phyloP scores from a whole-genome alignment of 2,329 filamentous ascomycete genomes.

The Magnaporthiopsis poae region DNA sequence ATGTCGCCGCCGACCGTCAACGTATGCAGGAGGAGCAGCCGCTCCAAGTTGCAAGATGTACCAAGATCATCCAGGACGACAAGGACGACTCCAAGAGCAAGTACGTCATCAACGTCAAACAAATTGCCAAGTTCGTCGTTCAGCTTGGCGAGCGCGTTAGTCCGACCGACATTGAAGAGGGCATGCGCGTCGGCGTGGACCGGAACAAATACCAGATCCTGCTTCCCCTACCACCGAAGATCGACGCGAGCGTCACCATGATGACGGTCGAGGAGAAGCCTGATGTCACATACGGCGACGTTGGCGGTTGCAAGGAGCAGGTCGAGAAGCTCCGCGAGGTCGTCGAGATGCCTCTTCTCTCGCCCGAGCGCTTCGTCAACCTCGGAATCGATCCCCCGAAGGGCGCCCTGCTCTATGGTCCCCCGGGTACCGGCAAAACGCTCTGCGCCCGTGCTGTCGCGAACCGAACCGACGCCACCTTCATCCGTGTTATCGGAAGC shows the following conservation, averaged over 20 bases:
- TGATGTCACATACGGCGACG: conserved; percentile 96
- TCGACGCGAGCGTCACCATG: conserved; percentile 98
- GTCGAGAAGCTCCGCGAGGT: conserved; percentile 98
- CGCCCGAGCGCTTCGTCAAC: conserved; percentile 92
- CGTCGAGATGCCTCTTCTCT: conserved; percentile 94
- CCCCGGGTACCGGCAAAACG: conserved; percentile 97
- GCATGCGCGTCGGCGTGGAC: conserved; percentile 97
- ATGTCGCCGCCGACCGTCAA: conserved; percentile 93
- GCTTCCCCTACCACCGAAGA: conserved; percentile 90
- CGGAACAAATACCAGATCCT: conserved; percentile 99
- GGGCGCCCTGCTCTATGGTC: conserved; percentile 90
- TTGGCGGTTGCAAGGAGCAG: conserved; percentile 98
- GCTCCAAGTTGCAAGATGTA: conserved; percentile 92
- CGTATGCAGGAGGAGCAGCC: conserved; percentile 98
- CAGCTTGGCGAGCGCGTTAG: conserved; percentile 93
- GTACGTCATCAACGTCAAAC: conserved; percentile 99
- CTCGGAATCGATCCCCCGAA: conserved; percentile 99
- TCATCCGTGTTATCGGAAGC: conserved; percentile 95
- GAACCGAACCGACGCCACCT: conserved; percentile 95
- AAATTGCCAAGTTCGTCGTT: conserved; percentile 98
- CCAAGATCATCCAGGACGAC: conserved; percentile 96
- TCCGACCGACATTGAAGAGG: conserved; percentile 97
- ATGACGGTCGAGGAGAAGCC: conserved; percentile 99
- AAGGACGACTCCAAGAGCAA: conserved; percentile 96
- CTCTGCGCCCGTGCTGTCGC: conserved; percentile 94